Percentiles rank a stretch among this genome's conserved stretches.
Conservation (phyloP, 2,329 filamentous ascomycete genomes). For the Amauroascus niger region DNA sequence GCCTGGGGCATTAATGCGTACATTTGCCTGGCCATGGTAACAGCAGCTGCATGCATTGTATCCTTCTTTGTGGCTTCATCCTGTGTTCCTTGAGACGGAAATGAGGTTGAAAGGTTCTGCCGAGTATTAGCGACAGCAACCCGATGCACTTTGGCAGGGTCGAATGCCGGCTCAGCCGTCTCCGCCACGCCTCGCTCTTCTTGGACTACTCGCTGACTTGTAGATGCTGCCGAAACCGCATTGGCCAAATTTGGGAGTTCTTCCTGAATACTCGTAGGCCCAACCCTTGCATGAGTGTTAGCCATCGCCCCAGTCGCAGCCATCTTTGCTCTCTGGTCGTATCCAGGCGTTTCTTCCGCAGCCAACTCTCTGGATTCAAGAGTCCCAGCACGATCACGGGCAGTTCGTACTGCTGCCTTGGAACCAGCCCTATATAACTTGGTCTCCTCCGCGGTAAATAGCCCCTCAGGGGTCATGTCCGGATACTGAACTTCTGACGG, state of each 20-base stretch:
- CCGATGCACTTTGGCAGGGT: conserved; percentile 51
- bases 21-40: conserved; percentile 78
- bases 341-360: conserved; percentile 41
- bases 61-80: conserved; percentile 62
- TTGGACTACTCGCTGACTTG: conserved; percentile 45
- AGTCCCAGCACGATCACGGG: conserved; percentile 51
- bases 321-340: conserved; percentile 53
- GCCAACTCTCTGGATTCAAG: conserved; percentile 46
- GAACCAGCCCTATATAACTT: conserved; percentile 54
- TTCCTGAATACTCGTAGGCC: conserved; percentile 43
- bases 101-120: conserved; percentile 64
- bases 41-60: conserved; percentile 63
- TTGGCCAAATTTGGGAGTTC: conserved; percentile 52
- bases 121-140: conserved; percentile 56
- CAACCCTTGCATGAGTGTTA: conserved; percentile 48
- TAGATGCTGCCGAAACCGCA: conserved; percentile 62
- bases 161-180: conserved; percentile 29
- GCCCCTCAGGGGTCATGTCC: neutral
- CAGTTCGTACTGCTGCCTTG: conserved; percentile 61
- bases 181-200: conserved; percentile 37
- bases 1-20: conserved; percentile 57
- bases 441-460: conserved; percentile 22
- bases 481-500: neutral
- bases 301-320: conserved; percentile 66
- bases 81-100: conserved; percentile 57